A percentile compares a stretch with the other conserved stretches of the same genome.
phyloP scores from a whole-genome alignment of 345 rosid species.

The Schrenkiella parvula region DNA sequence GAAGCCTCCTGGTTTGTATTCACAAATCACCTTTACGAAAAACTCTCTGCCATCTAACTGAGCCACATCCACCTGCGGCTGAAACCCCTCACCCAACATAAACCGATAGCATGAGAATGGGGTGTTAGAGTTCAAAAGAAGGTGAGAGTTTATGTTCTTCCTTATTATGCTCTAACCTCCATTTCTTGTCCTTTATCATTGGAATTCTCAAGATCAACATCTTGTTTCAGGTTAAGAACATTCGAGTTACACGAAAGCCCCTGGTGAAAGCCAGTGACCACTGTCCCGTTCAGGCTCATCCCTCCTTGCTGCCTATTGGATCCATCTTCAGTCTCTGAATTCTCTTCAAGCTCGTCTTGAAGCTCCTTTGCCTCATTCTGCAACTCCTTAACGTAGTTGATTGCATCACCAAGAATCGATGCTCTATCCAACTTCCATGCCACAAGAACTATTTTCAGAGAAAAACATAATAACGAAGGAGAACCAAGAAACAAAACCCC shows the following conservation, averaged over 20 bases:
- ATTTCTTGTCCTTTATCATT: conserved; percentile 80
- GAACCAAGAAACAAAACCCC: background rate
- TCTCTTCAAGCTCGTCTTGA: conserved; percentile 79
- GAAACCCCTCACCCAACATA: conserved; percentile 27
- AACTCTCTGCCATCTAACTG: conserved; percentile 83
- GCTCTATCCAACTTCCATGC: conserved; percentile 76
- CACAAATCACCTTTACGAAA: conserved; percentile 85
- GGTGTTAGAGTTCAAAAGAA: background rate
- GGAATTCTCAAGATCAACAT: conserved; percentile 41
- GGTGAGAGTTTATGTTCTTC: background rate
- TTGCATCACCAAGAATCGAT: conserved; percentile 86
- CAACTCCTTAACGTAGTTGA: conserved; percentile 79
- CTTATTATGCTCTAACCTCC: conserved; percentile 56
- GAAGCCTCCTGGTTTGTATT: conserved; percentile 81
- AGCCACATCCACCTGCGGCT: conserved; percentile 91
- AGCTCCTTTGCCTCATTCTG: conserved; percentile 71
- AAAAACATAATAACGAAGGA: background rate
- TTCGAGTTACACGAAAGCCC: conserved; percentile 39
- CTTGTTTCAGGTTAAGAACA: conserved; percentile 36
- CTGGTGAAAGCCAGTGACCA: conserved; percentile 33
- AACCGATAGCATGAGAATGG: background rate
- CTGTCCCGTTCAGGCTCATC: conserved; percentile 39
- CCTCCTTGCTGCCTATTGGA: conserved; percentile 36
- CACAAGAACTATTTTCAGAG: conserved; percentile 9
- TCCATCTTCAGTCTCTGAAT: conserved; percentile 62